Evolutionary conservation across 352 stramenopile species (phyloP).

Genomic region (Pythium rishiriense): DNA sequence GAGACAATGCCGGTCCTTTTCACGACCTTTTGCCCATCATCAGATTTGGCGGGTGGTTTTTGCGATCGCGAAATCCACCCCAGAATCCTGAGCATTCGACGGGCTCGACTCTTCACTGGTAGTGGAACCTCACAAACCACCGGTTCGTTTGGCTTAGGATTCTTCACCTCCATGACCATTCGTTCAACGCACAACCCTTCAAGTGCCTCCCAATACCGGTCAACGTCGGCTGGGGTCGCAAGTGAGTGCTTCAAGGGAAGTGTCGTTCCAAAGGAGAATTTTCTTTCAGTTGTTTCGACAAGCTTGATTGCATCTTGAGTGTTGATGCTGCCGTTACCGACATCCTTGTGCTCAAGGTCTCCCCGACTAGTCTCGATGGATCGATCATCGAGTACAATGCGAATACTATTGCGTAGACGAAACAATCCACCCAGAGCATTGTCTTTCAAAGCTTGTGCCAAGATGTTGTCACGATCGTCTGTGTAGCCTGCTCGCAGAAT

Average conservation of each 20-base stretch:
- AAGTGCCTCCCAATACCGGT: constrained; percentile 76
- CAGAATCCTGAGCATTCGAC: constrained; percentile 67
- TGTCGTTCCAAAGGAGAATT: constrained; percentile 62
- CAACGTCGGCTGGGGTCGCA: constrained; percentile 38
- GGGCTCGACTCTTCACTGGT: constrained; percentile 55
- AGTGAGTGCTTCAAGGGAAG: constrained; percentile 65
- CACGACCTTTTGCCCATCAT: constrained; percentile 11
- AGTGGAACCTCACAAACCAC: constrained; percentile 62
- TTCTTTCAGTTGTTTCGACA: constrained; percentile 64
- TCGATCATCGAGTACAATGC: constrained; percentile 56
- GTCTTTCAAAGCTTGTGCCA: constrained; percentile 70
- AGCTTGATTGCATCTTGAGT: constrained; percentile 38
- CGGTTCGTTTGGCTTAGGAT: constrained; percentile 51
- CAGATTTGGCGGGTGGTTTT: constrained; percentile 35
- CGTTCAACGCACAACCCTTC: constrained; percentile 79
- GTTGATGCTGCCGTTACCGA: constrained; percentile 25
- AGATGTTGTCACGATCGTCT: constrained; percentile 60
- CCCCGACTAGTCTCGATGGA: not conserved
- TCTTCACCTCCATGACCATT: constrained; percentile 77
- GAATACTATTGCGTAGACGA: constrained; percentile 43
- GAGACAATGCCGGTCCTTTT: constrained; percentile 72
- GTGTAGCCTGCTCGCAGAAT: constrained; percentile 71
- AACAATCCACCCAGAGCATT: constrained; percentile 75
- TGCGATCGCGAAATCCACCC: constrained; percentile 73
- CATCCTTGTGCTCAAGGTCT: constrained; percentile 10